phyloP scores from a whole-genome alignment of 2,329 filamentous ascomycete species.

The Paecilomyces fulvus region DNA sequence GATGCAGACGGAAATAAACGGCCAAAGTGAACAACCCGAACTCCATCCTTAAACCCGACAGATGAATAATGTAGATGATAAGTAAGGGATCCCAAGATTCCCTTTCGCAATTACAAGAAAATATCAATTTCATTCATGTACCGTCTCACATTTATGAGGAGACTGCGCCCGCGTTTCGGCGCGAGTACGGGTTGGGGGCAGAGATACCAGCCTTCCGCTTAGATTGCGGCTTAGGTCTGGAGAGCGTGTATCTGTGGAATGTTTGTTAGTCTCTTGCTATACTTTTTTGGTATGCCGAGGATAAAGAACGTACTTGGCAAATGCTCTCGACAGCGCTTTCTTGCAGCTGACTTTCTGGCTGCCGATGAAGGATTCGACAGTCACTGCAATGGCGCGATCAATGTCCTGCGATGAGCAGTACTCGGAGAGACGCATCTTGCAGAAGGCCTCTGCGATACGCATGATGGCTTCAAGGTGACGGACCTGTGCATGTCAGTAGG shows the following conservation, averaged over 20 bases:
- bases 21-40: background rate
- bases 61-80: background rate
- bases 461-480: slow-evolving; percentile 97
- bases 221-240: slow-evolving; percentile 31
- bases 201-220: slow-evolving; percentile 30
- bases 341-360: slow-evolving; percentile 97
- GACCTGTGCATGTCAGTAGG: slow-evolving; percentile 49
- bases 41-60: background rate
- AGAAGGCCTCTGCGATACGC: slow-evolving; percentile 88
- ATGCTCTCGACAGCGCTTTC: slow-evolving; percentile 86
- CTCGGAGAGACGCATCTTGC: slow-evolving; percentile 95
- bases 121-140: background rate
- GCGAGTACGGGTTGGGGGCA: slow-evolving; percentile 21
- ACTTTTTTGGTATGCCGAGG: background rate
- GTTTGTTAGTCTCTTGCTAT: background rate
- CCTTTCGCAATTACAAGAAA: background rate
- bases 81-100: background rate
- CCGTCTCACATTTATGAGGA: slow-evolving; percentile 1
- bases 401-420: slow-evolving; percentile 88
- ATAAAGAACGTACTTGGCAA: slow-evolving; percentile 82
- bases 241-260: slow-evolving; percentile 28
- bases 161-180: slow-evolving; percentile 9
- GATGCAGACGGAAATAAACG: background rate
- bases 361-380: slow-evolving; percentile 89
- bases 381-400: slow-evolving; percentile 93